phyloP scores from a whole-genome alignment of 1,284 basidiomycete species.

The Ustilago crameri region DNA sequence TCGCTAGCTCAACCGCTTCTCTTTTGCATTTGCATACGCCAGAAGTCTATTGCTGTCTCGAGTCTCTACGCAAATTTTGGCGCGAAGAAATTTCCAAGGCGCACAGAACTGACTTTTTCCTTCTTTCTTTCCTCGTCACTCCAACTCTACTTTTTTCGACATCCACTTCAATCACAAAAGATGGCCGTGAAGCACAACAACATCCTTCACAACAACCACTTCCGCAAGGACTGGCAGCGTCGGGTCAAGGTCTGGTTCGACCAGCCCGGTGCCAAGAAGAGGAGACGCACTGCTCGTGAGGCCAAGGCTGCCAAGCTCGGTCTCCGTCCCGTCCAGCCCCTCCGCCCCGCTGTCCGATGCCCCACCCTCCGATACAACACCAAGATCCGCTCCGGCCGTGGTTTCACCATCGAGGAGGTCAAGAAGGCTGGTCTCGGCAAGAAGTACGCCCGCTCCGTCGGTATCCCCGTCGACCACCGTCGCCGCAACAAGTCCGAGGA shows the following conservation, averaged over 20 bases:
- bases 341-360: slow-evolving; percentile 96
- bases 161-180: slow-evolving; percentile 13
- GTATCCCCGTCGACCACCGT: slow-evolving; percentile 96
- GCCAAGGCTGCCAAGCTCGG: slow-evolving; percentile 91
- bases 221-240: slow-evolving; percentile 86
- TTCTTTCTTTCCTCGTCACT: slow-evolving; percentile 1
- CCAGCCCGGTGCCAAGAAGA: slow-evolving; percentile 97
- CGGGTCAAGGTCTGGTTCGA: slow-evolving; percentile 98
- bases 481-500: slow-evolving; percentile 97
- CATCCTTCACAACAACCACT: slow-evolving; percentile 78
- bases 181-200: slow-evolving; percentile 69
- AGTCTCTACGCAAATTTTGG: not conserved
- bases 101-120: slow-evolving; percentile 29
- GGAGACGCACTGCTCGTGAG: slow-evolving; percentile 91
- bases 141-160: slow-evolving; percentile 8
- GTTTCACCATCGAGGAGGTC: slow-evolving; percentile 94
- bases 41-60: slow-evolving; percentile 5
- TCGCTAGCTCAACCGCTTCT: not conserved
- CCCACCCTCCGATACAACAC: slow-evolving; percentile 99
- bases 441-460: slow-evolving; percentile 92
- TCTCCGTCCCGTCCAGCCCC: slow-evolving; percentile 88
- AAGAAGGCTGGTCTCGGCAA: slow-evolving; percentile 94
- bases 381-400: slow-evolving; percentile 95
- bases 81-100: slow-evolving; percentile 4
- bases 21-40: too few species aligned